Evolutionary conservation across 2,329 filamentous ascomycete genomes (phyloP).

Genomic region (Colletotrichum spaethianum): DNA sequence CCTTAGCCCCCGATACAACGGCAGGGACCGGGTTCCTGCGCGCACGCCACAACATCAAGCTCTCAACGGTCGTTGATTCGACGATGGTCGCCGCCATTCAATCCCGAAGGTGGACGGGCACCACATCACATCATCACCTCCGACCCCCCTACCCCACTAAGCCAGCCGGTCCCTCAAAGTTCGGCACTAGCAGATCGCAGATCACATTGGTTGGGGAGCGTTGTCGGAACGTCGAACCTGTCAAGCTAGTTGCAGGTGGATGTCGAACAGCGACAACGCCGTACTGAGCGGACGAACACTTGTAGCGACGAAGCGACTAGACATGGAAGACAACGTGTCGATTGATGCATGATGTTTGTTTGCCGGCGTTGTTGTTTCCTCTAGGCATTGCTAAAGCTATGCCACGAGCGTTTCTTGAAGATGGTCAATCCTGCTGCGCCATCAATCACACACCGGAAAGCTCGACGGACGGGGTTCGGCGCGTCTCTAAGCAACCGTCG

Average conservation of each 20-base stretch:
- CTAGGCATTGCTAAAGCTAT: background rate
- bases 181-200: conserved; percentile 24
- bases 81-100: conserved; percentile 17
- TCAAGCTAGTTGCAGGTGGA: background rate
- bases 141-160: background rate
- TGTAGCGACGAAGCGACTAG: background rate
- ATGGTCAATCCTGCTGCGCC: background rate
- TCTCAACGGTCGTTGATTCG: conserved; percentile 26
- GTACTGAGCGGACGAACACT: background rate
- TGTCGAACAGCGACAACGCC: background rate
- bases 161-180: background rate
- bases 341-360: background rate
- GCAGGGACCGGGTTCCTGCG: conserved; percentile 25
- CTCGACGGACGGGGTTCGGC: conserved; percentile 8
- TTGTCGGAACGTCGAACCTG: background rate
- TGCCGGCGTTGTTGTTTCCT: background rate
- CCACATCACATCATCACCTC: background rate
- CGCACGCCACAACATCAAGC: background rate
- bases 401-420: background rate
- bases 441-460: background rate
- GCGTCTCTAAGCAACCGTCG: background rate
- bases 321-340: background rate
- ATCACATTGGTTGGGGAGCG: conserved; percentile 7
- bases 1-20: conserved; percentile 19
- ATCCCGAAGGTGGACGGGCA: conserved; percentile 15